A percentile compares a stretch with the other conserved stretches of the same genome.
Evolutionary conservation across 2,329 filamentous ascomycete genomes (phyloP).

Genomic region (Calonectria pseudoreteaudii): DNA sequence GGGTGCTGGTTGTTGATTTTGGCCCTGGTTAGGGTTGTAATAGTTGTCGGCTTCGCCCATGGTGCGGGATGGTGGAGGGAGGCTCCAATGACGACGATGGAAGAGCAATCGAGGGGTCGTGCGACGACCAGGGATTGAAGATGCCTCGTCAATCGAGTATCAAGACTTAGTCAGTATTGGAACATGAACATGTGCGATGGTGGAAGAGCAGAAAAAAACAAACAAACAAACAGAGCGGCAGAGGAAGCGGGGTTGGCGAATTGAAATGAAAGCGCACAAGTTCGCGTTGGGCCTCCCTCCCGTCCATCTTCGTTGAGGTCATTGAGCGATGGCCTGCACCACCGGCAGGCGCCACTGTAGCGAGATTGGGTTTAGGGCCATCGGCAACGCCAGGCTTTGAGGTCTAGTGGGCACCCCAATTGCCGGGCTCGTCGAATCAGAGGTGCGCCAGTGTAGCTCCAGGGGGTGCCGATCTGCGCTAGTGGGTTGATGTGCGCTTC

Average conservation of each 20-base stretch:
- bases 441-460: not conserved
- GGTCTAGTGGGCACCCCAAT: slow-evolving; percentile 6
- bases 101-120: not conserved
- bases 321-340: slow-evolving; percentile 6
- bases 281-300: not conserved
- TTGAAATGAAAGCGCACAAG: not conserved
- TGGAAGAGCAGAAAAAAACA: not conserved
- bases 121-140: not conserved
- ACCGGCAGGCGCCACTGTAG: not conserved
- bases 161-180: not conserved
- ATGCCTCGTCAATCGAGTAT: not conserved
- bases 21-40: slow-evolving; percentile 40
- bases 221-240: not conserved
- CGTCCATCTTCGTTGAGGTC: slow-evolving; percentile 19
- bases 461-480: slow-evolving; percentile 2
- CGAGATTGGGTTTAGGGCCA: slow-evolving; percentile 17
- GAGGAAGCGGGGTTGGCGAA: not conserved
- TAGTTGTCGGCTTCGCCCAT: slow-evolving; percentile 53
- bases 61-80: slow-evolving; percentile 14
- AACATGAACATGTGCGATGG: not conserved
- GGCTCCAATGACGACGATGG: slow-evolving; percentile 10
- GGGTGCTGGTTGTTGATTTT: slow-evolving; percentile 31
- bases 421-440: slow-evolving; percentile 4
- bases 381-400: slow-evolving; percentile 5
- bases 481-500: slow-evolving; percentile 17